Evolutionary conservation across 2,329 filamentous ascomycete genomes (phyloP), one percentile per base, ranked within the genome.

Genomic region (Lecanicillium sp.): DNA sequence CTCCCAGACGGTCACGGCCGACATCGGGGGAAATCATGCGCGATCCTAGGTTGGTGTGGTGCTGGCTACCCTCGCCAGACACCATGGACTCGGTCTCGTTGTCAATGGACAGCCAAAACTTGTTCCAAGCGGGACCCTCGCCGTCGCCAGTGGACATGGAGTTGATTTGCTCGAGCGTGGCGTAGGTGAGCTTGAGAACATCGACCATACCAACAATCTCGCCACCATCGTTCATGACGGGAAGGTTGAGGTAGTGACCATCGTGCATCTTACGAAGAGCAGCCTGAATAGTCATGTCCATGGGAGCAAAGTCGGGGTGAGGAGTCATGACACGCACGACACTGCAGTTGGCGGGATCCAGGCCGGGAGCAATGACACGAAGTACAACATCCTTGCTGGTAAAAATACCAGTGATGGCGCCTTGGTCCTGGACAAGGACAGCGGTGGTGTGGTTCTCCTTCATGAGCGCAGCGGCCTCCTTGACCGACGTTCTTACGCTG

Each of bases 161-260:
- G 73, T 97, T 97, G 69, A 95, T 90, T 73, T 96, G 91, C 69
- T 98, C 93, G 45, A 98, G 78, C 5, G 93, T 98, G 42, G 93
- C 93, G 68, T 98, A 98, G 19, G 93, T 98, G 61, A 98, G 78
- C 72, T 97, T 97, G 53, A 98, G 80, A 51, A 98, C 93, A 67
- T 98, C 93, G 21, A 98, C 93, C 93, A 98, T 98, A 60, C 93
- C 93, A 50, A 98, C 93, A 62, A 98, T 98, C 68, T 98, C 93
- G 55, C 91, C 93, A 53, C 81, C 78, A 56, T 95, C 90, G 67
- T 96, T 96, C 93, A 98, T 98, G 54, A 98, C 93, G 8, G 93
- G 93, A 37, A 98, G 74, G 67, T 98, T 98, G 48, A 98, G 81
- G 67, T 98, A 98, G 68, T 98, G 93, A 12, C 93, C 93, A 72